Evolutionary conservation across 306 rosid species (phyloP), one percentile per base, ranked within the genome.

Genomic region (Malus orientalis): DNA sequence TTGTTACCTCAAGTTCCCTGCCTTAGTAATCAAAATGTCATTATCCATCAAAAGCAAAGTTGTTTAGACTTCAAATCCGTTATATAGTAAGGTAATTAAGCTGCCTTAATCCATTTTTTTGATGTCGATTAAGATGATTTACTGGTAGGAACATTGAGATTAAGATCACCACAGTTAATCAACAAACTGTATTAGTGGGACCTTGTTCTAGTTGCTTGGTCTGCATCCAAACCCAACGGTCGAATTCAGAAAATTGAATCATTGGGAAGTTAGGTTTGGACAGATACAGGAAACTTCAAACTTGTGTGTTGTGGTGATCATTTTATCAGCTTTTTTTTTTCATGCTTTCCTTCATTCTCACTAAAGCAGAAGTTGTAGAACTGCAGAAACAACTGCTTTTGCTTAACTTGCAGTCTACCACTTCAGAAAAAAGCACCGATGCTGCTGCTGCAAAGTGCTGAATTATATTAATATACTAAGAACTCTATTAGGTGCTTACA

Each of bases 321-420:
- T 38, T 71, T 71, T 61, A 63, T 70, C 73, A 73, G 71, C 63
- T 66, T 60, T 79, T 13, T 13, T 27, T 20, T n/a, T 23, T 6
- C 23, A 4, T 70, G 2, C 4, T 40, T 72, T 68, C 64, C 72
- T 87, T 84, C 74, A 84, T 74, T 87, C 68, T 77, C 67, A 82
- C 65, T 59, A 12, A 54, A 84, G 81, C 63, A 84, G 81, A 63
- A 74, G 77, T 51, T 19, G 68, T 36, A 74, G 55, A 59, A 40
- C 69, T 66, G 73, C 67, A 77, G 25, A 74, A 47, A 51, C 68
- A 70, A 54, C 62, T 77, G 79, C 69, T 72, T 61, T 85, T 79
- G 89, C 89, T 85, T 81, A 74, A 58, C 91, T 85, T 76, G 76
- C 77, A 70, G 87, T 80, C 77, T n/a, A 78, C 75, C 71, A 51